Conservation (phyloP, 2,329 filamentous ascomycete species). For the Colletotrichum kahawae region DNA sequence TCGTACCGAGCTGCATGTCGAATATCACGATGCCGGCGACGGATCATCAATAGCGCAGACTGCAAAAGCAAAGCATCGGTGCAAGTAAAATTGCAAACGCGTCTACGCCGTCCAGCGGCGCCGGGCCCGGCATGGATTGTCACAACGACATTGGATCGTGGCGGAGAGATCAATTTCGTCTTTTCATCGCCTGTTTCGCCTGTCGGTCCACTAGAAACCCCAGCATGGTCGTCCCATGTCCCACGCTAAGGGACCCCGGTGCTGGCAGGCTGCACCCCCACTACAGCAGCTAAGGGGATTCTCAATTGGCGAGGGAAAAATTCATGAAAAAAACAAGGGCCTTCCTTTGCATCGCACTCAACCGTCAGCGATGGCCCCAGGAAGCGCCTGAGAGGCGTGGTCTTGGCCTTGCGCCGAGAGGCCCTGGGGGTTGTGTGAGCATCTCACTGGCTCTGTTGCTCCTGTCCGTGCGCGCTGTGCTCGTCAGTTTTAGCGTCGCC, state of each 20-base stretch:
- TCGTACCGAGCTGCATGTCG: not conserved
- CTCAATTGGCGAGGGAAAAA: not conserved
- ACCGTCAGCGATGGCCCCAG: not conserved
- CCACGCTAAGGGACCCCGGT: constrained; percentile 2
- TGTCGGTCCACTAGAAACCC: constrained; percentile 14
- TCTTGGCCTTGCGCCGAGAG: not conserved
- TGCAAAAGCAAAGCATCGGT: constrained; percentile 14
- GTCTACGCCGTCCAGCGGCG: not conserved
- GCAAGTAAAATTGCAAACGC: constrained; percentile 16
- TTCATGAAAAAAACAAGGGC: not conserved
- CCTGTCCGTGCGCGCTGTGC: constrained; percentile 13
- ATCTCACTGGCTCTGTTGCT: constrained; percentile 4
- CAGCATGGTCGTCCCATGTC: constrained; percentile 17
- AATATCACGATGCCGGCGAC: not conserved
- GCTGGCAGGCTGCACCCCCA: not conserved
- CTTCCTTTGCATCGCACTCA: not conserved
- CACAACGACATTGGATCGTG: constrained; percentile 17
- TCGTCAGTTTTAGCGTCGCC: constrained; percentile 14
- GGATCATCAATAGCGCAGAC: constrained; percentile 13
- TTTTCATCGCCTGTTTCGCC: constrained; percentile 18
- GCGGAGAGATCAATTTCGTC: constrained; percentile 21
- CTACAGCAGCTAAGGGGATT: not conserved
- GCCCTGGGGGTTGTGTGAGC: not conserved
- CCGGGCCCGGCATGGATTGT: constrained; percentile 10
- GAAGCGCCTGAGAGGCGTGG: not conserved